These are phyloP conservation scores for Sugiyamaella novakii DNA, from an alignment of 1,139 yeast genomes.

Conservation along the genomic window DNA sequence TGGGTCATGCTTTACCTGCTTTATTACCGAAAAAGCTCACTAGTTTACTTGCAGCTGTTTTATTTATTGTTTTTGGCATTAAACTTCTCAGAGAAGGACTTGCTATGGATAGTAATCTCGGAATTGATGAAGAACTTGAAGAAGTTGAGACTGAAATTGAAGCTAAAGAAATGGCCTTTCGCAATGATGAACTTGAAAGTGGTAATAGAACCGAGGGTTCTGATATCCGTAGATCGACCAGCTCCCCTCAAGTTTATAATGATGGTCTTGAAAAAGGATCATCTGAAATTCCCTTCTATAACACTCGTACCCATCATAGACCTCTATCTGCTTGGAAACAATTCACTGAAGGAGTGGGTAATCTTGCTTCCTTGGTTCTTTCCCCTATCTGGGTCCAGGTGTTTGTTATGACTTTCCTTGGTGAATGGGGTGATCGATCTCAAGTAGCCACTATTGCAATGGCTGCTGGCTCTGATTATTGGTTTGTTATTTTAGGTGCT, in stretches of 20 bases:
- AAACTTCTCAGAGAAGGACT: conserved; percentile 79
- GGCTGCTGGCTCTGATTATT: conserved; percentile 96
- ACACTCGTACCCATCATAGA: conserved; percentile 27
- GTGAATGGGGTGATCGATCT: conserved; percentile 99
- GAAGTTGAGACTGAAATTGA: conserved; percentile 96
- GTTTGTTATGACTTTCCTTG: conserved; percentile 92
- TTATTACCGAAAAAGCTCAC: conserved; percentile 79
- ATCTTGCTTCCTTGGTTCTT: conserved; percentile 63
- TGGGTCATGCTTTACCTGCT: conserved; percentile 89
- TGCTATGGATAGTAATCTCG: conserved; percentile 74
- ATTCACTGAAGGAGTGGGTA: conserved; percentile 45
- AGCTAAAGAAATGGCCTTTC: conserved; percentile 56
- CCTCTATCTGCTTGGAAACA: conserved; percentile 30
- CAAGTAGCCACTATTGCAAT: conserved; percentile 97
- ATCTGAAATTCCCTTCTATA: conserved; percentile 33
- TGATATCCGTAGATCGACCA: conserved; percentile 34
- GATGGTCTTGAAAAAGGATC: conserved; percentile 38
- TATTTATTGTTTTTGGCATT: conserved; percentile 82
- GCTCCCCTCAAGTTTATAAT: conserved; percentile 37
- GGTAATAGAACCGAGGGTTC: conserved; percentile 45
- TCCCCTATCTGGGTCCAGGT: conserved; percentile 95
- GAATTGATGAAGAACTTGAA: conserved; percentile 92
- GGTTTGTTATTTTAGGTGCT: conserved; percentile 89
- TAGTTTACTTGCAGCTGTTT: conserved; percentile 73
- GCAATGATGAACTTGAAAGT: conserved; percentile 58